A percentile compares a stretch with the other conserved stretches of the same genome.
Conservation (phyloP, 176 grass and related monocot genomes). For the Eragrostis nindensis region DNA sequence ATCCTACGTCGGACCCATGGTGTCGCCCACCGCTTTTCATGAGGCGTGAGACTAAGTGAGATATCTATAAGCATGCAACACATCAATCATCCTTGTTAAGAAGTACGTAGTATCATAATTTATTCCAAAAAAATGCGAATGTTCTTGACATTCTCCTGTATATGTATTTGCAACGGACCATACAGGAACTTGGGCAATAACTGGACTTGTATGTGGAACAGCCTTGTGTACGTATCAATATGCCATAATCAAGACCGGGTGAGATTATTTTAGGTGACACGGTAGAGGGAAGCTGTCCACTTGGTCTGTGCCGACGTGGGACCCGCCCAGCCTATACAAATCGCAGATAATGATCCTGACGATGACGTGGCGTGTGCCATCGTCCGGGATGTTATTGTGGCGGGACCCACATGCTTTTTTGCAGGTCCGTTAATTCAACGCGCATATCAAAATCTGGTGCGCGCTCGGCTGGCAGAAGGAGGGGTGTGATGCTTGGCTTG, state of each 20-base stretch:
- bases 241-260: not conserved
- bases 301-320: constrained; percentile 55
- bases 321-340: not conserved
- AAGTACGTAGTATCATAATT: too few species aligned
- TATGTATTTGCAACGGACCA: too few species aligned
- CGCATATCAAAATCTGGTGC: not conserved
- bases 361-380: constrained; percentile 36
- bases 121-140: too few species aligned
- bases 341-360: constrained; percentile 28
- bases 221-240: not conserved
- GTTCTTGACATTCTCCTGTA: too few species aligned
- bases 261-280: not conserved
- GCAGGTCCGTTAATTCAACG: constrained; percentile 1
- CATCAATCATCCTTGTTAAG: too few species aligned
- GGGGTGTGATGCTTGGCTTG: not conserved
- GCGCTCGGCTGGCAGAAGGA: not conserved
- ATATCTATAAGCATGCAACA: too few species aligned
- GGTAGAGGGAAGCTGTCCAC: constrained; percentile 12
- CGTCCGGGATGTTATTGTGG: constrained; percentile 23
- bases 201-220: not conserved
- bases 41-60: too few species aligned
- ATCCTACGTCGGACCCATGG: too few species aligned
- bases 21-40: too few species aligned
- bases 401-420: not conserved
- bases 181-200: too few species aligned